phyloP scores from a whole-genome alignment of 2,329 filamentous ascomycete species.

The Beauveria bassiana region DNA sequence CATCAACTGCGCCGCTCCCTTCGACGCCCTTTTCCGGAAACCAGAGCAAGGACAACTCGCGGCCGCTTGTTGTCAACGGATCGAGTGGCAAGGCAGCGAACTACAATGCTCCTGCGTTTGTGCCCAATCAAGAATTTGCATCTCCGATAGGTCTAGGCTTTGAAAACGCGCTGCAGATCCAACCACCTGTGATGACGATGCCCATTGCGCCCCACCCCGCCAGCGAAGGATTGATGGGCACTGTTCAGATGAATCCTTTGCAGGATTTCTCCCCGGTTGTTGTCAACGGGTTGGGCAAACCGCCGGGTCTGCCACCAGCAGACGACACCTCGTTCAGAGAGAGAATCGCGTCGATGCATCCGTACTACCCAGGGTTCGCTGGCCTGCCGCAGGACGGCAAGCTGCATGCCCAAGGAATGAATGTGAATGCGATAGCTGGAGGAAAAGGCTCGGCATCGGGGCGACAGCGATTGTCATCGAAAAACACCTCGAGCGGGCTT shows the following conservation, averaged over 20 bases:
- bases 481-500: constrained; percentile 38
- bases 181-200: neutral
- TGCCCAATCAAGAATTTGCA: neutral
- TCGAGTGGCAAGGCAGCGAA: constrained; percentile 31
- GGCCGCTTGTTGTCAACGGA: constrained; percentile 48
- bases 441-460: constrained; percentile 23
- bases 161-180: constrained; percentile 9
- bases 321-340: constrained; percentile 36
- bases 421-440: constrained; percentile 17
- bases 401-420: constrained; percentile 10
- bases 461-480: constrained; percentile 30
- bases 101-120: neutral
- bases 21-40: constrained; percentile 30
- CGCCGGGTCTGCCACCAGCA: constrained; percentile 13
- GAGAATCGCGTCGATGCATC: constrained; percentile 32
- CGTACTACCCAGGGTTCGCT: constrained; percentile 22
- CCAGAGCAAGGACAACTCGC: constrained; percentile 27
- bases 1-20: constrained; percentile 30
- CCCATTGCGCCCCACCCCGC: neutral
- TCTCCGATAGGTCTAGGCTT: neutral
- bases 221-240: constrained; percentile 14
- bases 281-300: constrained; percentile 27
- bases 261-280: constrained; percentile 24
- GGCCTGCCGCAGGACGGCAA: constrained; percentile 23
- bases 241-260: neutral